Conservation (phyloP, 192 early-diverging fungal genomes). For the Coemansia sp. region DNA sequence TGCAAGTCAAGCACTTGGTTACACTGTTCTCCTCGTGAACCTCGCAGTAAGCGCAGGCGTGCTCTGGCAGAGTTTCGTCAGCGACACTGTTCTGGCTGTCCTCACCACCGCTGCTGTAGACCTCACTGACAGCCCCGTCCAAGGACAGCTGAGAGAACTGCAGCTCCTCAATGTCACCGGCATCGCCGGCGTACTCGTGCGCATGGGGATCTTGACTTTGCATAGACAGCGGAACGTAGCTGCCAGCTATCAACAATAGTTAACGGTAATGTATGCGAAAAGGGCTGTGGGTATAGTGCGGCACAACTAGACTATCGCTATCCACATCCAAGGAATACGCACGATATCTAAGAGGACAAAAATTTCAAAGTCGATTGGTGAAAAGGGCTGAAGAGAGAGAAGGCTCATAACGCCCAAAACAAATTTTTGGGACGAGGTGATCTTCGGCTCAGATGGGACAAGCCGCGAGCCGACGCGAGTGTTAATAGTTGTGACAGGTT, state of each 20-base stretch:
- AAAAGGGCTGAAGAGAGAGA: background rate
- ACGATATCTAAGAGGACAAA: background rate
- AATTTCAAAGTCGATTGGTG: background rate
- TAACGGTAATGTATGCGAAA: background rate
- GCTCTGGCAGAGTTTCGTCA: conserved; percentile 65
- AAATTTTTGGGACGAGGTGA: background rate
- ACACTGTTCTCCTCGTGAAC: conserved; percentile 87
- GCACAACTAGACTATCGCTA: background rate
- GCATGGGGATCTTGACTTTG: conserved; percentile 1
- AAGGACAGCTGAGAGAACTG: conserved; percentile 44
- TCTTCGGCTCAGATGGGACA: background rate
- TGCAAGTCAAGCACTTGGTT: conserved; percentile 91
- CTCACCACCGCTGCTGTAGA: conserved; percentile 55
- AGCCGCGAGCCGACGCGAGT: conserved; percentile 5
- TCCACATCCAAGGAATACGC: conserved; percentile 3
- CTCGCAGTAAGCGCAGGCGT: conserved; percentile 94
- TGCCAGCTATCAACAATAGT: background rate
- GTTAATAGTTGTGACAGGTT: background rate
- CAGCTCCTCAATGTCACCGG: conserved; percentile 30
- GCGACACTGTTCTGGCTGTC: conserved; percentile 60
- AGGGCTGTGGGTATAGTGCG: background rate
- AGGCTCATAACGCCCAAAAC: background rate
- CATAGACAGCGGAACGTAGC: background rate
- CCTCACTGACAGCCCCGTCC: conserved; percentile 14
- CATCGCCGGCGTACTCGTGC: conserved; percentile 4